These are phyloP conservation scores for Picea glauca DNA, from an alignment of 75 land plant species.

Conservation along the genomic window DNA sequence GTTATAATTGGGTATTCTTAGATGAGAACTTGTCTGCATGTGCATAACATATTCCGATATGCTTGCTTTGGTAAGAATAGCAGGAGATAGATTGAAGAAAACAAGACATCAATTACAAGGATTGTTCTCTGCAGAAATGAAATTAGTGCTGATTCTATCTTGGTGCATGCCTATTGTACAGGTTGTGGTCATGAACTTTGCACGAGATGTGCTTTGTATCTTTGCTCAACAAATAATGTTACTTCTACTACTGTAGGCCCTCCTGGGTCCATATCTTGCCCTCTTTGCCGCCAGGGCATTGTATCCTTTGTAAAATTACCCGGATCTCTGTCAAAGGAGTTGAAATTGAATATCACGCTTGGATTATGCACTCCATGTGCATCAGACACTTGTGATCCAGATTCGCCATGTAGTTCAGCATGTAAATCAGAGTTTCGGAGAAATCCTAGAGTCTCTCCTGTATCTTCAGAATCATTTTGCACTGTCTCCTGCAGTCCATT, in stretches of 20 bases:
- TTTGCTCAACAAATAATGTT: conserved; percentile 67
- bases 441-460: conserved; percentile 48
- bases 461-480: conserved; percentile 57
- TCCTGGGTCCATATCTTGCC: conserved; percentile 82
- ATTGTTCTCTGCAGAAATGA: too few relatives aligned
- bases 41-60: too few relatives aligned
- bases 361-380: conserved; percentile 68
- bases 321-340: conserved; percentile 31
- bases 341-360: conserved; percentile 32
- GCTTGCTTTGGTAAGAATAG: too few relatives aligned
- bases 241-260: conserved; percentile 36
- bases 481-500: conserved; percentile 75
- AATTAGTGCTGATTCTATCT: too few relatives aligned
- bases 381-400: conserved; percentile 41
- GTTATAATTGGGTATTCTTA: too few relatives aligned
- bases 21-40: too few relatives aligned
- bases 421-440: conserved; percentile 31
- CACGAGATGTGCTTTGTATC: conserved; percentile 73
- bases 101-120: too few relatives aligned
- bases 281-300: conserved; percentile 75
- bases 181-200: conserved; percentile 78
- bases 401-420: conserved; percentile 9
- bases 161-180: conserved; percentile 11
- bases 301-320: conserved; percentile 54
- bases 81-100: too few relatives aligned